phyloP scores from a whole-genome alignment of 2,329 filamentous ascomycete species.

The Elsinoe ampelina region DNA sequence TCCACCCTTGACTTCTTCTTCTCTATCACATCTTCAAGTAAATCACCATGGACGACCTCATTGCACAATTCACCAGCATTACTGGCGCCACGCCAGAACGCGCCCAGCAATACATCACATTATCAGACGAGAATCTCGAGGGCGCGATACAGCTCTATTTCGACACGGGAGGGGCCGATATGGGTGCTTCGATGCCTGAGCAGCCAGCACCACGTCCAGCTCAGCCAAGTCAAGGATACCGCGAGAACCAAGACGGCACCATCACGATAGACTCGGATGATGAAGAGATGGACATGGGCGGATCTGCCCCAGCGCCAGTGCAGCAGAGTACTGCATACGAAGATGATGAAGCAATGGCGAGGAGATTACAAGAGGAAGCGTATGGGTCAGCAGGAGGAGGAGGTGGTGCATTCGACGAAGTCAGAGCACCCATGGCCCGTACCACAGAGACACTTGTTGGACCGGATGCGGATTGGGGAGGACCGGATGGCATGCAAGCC shows the following conservation, averaged over 20 bases:
- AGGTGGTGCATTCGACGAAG: slow-evolving; percentile 47
- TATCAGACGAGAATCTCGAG: slow-evolving; percentile 75
- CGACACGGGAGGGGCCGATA: slow-evolving; percentile 68
- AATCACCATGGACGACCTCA: slow-evolving; percentile 42
- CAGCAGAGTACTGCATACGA: slow-evolving; percentile 40
- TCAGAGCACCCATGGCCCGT: slow-evolving; percentile 82
- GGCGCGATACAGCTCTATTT: slow-evolving; percentile 86
- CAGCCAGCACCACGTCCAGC: slow-evolving; percentile 19
- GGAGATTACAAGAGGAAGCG: slow-evolving; percentile 83
- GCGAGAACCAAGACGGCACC: slow-evolving; percentile 48
- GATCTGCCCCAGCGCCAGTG: slow-evolving; percentile 21
- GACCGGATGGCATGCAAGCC: slow-evolving; percentile 48
- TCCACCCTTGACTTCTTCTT: not conserved
- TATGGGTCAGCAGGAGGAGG: slow-evolving; percentile 48
- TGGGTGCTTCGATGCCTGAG: slow-evolving; percentile 31
- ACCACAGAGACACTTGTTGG: slow-evolving; percentile 88
- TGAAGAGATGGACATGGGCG: slow-evolving; percentile 46
- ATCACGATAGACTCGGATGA: slow-evolving; percentile 73
- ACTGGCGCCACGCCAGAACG: slow-evolving; percentile 66
- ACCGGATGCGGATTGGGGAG: slow-evolving; percentile 49
- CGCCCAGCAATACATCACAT: slow-evolving; percentile 71
- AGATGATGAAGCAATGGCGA: slow-evolving; percentile 88
- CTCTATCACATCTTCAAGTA: not conserved
- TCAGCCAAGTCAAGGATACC: slow-evolving; percentile 26
- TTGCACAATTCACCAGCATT: slow-evolving; percentile 71